phyloP scores from a whole-genome alignment of 2,329 filamentous ascomycete genomes.

The Monosporascus sp. region DNA sequence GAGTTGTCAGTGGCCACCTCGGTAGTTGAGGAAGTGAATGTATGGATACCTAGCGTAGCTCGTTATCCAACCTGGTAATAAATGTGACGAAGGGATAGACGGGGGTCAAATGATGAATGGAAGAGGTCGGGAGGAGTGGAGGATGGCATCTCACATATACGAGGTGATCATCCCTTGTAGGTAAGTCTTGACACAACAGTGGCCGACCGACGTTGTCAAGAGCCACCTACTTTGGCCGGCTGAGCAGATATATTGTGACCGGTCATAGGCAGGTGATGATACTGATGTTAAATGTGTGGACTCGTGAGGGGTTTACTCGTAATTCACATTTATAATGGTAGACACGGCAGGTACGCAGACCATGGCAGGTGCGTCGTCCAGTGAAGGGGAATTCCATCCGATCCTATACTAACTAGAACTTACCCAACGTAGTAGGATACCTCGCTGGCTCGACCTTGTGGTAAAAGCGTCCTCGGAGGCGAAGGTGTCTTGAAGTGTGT shows the following conservation, averaged over 20 bases:
- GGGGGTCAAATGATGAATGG: neutral
- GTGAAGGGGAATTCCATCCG: neutral
- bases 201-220: neutral
- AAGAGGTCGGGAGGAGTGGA: neutral
- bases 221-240: neutral
- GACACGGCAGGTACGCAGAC: neutral
- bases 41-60: neutral
- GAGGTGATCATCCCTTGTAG: no score
- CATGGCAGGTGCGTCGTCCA: neutral
- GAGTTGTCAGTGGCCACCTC: no score
- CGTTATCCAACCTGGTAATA: neutral
- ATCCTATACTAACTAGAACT: neutral
- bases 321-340: neutral
- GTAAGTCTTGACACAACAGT: neutral
- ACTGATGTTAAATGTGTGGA: neutral
- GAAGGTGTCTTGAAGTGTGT: no score
- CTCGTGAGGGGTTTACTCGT: neutral
- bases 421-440: no score
- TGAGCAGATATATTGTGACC: neutral
- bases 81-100: neutral
- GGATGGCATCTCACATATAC: no score
- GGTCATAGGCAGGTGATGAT: no score
- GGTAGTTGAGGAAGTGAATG: neutral
- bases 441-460: no score
- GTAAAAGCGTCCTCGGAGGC: no score